Base-by-base conservation (phyloP, 805 yeast species). In the Metschnikowia bowlesiae region DNA sequence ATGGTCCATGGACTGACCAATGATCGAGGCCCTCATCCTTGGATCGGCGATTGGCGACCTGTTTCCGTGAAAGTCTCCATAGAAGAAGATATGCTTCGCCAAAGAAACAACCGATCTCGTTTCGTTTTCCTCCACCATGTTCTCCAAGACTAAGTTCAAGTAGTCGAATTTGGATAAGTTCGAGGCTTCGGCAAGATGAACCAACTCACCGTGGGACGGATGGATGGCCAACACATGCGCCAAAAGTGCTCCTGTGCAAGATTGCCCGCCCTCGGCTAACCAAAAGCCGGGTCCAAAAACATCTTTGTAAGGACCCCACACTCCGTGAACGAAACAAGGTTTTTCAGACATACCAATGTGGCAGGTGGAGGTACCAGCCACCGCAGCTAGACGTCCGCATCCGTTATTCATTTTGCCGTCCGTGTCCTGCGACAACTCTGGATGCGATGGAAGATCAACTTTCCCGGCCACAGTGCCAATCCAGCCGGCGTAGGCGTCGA, bases 221-320 rank as follows among this genome's bases (percentile, higher is more conserved):
- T 94, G 98, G 8, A 88, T 85, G 10, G 88, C 77, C 53, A 94
- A 69, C 13, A 92, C 92, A 67, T 89, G 96, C 2, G 94, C 92
- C 55, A 94, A 76, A 37, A 94, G 78, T 31, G 95, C 97, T 59
- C 99, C 99, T 2, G 99, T 94, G 65, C 96, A 87, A 13, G 95
- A 85, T 68, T 94, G 99, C n/a, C 99, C 99, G 64, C 99, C 99
- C 70, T 94, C 99, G 11, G 98, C 96, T 56, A 91, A 76, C 98
- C 98, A 94, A 62, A 76, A 85, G 6, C 84, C 89, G 30, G 87
- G 85, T n/a, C 95, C 87, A 74, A 92, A 78, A 5, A 89, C 96
- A 67, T 91, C 96, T 62, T 90, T 79, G 70, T 94, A 94, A 2
- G 99, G 99, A 11, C 99, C 99, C 99, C 99, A 94, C 33, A 94